A percentile compares a stretch with the other conserved stretches of the same genome.
These are phyloP conservation scores for Monosporozyma solicola DNA, from an alignment of 805 yeast species.

Conservation along the genomic window DNA sequence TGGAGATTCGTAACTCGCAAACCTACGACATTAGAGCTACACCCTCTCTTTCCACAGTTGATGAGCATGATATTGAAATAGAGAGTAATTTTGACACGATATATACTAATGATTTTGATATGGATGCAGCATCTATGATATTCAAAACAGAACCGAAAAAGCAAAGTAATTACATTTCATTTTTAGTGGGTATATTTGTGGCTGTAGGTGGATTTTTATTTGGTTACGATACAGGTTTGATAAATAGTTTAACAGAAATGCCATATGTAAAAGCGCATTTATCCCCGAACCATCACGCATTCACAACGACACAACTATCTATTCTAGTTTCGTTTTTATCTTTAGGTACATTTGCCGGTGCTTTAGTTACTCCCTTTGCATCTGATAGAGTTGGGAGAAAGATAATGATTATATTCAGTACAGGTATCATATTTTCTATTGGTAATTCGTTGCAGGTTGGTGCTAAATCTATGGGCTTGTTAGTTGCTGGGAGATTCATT, in stretches of 20 bases:
- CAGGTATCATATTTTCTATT: conserved; percentile 53
- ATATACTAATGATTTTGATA: not conserved
- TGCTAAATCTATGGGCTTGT: conserved; percentile 38
- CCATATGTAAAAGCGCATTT: conserved; percentile 48
- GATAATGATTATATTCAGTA: conserved; percentile 49
- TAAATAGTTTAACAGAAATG: conserved; percentile 76
- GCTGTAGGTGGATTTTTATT: conserved; percentile 88
- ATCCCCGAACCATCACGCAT: conserved; percentile 38
- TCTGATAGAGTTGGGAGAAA: conserved; percentile 72
- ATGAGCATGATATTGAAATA: not conserved
- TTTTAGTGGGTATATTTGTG: conserved; percentile 68
- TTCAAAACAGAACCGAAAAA: conserved; percentile 27
- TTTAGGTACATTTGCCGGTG: conserved; percentile 70
- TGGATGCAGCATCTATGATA: conserved; percentile 13
- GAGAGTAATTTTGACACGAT: not conserved
- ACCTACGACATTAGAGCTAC: not conserved
- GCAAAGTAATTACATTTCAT: conserved; percentile 53
- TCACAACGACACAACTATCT: conserved; percentile 57
- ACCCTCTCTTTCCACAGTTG: not conserved
- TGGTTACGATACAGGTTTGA: conserved; percentile 85
- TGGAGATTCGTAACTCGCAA: not conserved
- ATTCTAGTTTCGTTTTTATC: conserved; percentile 72
- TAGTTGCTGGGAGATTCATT: conserved; percentile 67
- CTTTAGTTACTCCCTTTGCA: conserved; percentile 46
- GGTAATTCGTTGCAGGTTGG: conserved; percentile 68